These are phyloP conservation scores for Ophiostoma novo-ulmi DNA, from an alignment of 2,329 filamentous ascomycete genomes.

Conservation along the genomic window DNA sequence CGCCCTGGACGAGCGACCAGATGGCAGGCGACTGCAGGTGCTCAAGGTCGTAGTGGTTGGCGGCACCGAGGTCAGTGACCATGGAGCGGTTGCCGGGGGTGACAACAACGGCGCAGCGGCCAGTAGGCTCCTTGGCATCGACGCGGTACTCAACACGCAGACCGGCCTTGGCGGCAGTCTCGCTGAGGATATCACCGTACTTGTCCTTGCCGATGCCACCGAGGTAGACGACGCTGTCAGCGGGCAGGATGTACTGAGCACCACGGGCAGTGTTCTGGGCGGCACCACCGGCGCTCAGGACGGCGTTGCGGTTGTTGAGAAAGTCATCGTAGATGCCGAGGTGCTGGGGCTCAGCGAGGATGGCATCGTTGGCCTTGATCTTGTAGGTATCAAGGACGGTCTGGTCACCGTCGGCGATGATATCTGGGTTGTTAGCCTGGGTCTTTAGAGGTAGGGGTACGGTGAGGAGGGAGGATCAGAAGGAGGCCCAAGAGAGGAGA, in stretches of 20 bases:
- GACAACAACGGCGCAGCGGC: slow-evolving; percentile 93
- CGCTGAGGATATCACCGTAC: slow-evolving; percentile 81
- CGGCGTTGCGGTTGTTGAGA: slow-evolving; percentile 84
- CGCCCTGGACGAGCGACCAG: slow-evolving; percentile 86
- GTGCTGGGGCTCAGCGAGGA: slow-evolving; percentile 91
- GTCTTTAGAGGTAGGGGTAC: neutral
- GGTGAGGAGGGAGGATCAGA: neutral
- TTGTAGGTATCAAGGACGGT: slow-evolving; percentile 86
- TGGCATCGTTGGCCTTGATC: slow-evolving; percentile 94
- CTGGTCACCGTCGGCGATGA: slow-evolving; percentile 79
- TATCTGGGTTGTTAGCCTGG: slow-evolving; percentile 53
- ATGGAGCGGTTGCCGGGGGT: slow-evolving; percentile 93
- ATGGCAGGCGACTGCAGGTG: slow-evolving; percentile 88
- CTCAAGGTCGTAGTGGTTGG: slow-evolving; percentile 93
- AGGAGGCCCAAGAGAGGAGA: too few relatives aligned
- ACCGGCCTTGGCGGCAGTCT: slow-evolving; percentile 81
- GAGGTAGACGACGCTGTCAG: slow-evolving; percentile 86
- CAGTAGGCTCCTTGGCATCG: slow-evolving; percentile 77
- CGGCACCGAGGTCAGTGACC: slow-evolving; percentile 90
- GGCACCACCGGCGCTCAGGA: slow-evolving; percentile 91
- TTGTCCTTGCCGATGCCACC: slow-evolving; percentile 94
- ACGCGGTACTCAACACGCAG: slow-evolving; percentile 93
- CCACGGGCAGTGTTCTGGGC: slow-evolving; percentile 97
- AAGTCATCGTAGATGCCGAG: slow-evolving; percentile 87
- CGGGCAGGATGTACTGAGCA: slow-evolving; percentile 88